Conservation (phyloP, 2,329 filamentous ascomycete genomes). For the Ophiocordyceps robertsii region DNA sequence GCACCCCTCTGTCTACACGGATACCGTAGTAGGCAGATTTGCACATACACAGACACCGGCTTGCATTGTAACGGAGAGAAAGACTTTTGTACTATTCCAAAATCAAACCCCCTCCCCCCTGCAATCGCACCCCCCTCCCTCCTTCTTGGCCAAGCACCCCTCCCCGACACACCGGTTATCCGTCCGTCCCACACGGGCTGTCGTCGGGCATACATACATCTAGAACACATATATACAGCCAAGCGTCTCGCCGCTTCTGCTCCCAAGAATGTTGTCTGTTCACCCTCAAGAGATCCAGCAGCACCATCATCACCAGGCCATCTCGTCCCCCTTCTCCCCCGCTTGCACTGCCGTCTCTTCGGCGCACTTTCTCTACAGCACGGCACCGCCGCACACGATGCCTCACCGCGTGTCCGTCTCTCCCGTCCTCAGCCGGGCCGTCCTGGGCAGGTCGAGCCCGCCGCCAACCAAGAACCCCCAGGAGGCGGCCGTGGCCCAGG, state of each 20-base stretch:
- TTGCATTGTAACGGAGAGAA: background rate
- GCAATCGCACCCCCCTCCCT: background rate
- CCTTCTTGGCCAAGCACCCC: background rate
- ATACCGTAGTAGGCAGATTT: no score
- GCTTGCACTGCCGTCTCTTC: background rate
- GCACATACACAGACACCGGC: background rate
- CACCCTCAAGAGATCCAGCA: constrained; percentile 6
- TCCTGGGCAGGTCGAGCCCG: constrained; percentile 1
- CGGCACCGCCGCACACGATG: constrained; percentile 1
- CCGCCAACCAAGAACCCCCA: constrained; percentile 9
- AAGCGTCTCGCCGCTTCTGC: background rate
- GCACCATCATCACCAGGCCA: background rate
- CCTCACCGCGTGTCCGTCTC: constrained; percentile 10
- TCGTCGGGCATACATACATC: background rate
- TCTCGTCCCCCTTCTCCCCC: background rate
- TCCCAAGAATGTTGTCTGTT: constrained; percentile 10
- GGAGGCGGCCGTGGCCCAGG: constrained; percentile 42
- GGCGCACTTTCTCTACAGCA: background rate
- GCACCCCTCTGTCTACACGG: no score
- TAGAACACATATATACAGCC: constrained; percentile 7
- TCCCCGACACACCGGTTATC: background rate
- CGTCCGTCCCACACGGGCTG: background rate
- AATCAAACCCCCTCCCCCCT: background rate
- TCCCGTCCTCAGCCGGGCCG: constrained; percentile 4
- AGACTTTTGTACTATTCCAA: background rate